Conservation (phyloP, 805 yeast species). For the Yamadazyma philogaea region DNA sequence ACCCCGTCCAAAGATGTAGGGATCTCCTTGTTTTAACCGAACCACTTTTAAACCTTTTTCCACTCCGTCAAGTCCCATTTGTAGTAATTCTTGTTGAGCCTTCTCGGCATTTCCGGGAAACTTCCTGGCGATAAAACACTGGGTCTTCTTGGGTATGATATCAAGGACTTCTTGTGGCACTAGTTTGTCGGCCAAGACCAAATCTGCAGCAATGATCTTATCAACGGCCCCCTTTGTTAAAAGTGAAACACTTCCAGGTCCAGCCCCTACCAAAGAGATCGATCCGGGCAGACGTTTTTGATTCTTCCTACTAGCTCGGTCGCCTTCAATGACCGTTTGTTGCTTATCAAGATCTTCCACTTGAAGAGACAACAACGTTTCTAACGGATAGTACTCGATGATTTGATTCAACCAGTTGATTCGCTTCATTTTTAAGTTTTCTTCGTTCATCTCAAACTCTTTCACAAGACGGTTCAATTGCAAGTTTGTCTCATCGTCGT, state of each 20-base stretch:
- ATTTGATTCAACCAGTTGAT: slow-evolving; percentile 85
- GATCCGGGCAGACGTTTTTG: slow-evolving; percentile 36
- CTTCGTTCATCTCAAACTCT: slow-evolving; percentile 54
- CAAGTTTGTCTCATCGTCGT: slow-evolving; percentile 67
- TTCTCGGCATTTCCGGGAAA: slow-evolving; percentile 96
- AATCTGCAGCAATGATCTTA: slow-evolving; percentile 77
- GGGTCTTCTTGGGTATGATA: slow-evolving; percentile 71
- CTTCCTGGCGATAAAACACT: slow-evolving; percentile 81
- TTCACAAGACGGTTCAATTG: slow-evolving; percentile 59
- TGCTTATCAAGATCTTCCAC: slow-evolving; percentile 50
- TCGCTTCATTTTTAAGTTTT: slow-evolving; percentile 53
- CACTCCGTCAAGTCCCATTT: slow-evolving; percentile 66
- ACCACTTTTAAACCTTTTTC: slow-evolving; percentile 73
- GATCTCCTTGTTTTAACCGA: slow-evolving; percentile 93
- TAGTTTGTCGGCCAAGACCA: slow-evolving; percentile 83
- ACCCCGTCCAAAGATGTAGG: slow-evolving; percentile 93
- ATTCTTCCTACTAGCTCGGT: slow-evolving; percentile 17
- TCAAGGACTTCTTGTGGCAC: slow-evolving; percentile 87
- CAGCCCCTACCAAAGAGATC: slow-evolving; percentile 86
- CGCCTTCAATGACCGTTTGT: background rate
- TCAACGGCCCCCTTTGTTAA: slow-evolving; percentile 82
- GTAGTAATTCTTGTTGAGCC: slow-evolving; percentile 82
- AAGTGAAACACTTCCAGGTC: slow-evolving; percentile 85
- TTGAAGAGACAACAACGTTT: slow-evolving; percentile 56
- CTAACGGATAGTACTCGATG: slow-evolving; percentile 85